A percentile compares a stretch with the other conserved stretches of the same genome.
phyloP scores from a whole-genome alignment of 2,329 filamentous ascomycete species.

The Dactylellina sp. region DNA sequence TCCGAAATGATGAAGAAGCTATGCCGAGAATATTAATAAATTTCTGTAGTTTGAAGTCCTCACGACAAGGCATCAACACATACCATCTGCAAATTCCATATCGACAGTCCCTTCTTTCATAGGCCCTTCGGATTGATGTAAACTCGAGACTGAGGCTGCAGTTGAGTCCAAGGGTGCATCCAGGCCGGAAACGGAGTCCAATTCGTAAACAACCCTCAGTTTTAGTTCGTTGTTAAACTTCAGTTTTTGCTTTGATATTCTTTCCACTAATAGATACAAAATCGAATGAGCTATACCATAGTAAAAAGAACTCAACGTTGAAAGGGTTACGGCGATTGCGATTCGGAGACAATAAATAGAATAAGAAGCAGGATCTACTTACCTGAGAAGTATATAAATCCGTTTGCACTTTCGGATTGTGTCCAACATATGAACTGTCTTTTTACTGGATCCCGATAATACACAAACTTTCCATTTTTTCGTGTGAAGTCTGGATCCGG shows the following conservation, averaged over 20 bases:
- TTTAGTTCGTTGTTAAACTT: conserved; percentile 33
- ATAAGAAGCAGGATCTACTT: background rate
- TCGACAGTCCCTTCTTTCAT: conserved; percentile 17
- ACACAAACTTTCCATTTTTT: conserved; percentile 30
- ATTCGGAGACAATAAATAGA: background rate
- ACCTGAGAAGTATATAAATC: conserved; percentile 40
- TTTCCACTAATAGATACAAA: conserved; percentile 11
- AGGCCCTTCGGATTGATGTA: background rate
- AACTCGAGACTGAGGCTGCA: background rate
- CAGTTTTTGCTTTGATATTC: conserved; percentile 6
- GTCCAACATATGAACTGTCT: conserved; percentile 20
- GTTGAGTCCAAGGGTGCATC: background rate
- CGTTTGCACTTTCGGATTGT: conserved; percentile 11
- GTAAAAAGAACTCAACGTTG: too few species aligned
- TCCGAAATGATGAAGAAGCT: conserved; percentile 30
- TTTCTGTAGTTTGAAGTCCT: background rate
- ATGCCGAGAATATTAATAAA: background rate
- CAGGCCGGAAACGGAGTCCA: conserved; percentile 14
- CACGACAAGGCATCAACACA: too few species aligned
- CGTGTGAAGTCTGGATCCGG: conserved; percentile 19
- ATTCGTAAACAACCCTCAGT: conserved; percentile 24
- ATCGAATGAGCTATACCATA: background rate
- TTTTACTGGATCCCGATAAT: conserved; percentile 24
- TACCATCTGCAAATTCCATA: conserved; percentile 28
- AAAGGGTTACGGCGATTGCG: too few species aligned